Percentiles rank a stretch among this genome's conserved stretches.
phyloP scores from a whole-genome alignment of 2,329 filamentous ascomycete species.

The Botrytis porri region DNA sequence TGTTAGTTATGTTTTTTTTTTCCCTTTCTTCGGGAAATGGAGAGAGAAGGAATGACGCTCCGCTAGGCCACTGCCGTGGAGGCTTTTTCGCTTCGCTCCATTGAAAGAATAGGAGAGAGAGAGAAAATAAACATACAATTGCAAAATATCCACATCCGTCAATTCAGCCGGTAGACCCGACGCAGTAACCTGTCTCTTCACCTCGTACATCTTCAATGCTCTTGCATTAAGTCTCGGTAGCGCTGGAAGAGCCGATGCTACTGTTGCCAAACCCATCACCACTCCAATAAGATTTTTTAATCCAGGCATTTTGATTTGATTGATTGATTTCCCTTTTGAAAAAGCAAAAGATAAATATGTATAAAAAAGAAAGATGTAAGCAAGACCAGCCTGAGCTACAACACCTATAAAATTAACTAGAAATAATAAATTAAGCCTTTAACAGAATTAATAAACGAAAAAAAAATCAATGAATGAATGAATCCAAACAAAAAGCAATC shows the following conservation, averaged over 20 bases:
- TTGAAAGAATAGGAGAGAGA: too few species aligned
- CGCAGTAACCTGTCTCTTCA: constrained; percentile 33
- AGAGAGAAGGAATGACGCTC: neutral
- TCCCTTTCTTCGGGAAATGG: neutral
- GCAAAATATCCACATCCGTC: constrained; percentile 50
- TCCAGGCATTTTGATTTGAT: constrained; percentile 32
- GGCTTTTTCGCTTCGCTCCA: neutral
- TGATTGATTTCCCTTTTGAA: neutral
- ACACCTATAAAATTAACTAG: constrained; percentile 21
- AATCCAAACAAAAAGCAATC: constrained; percentile 36
- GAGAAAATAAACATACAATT: constrained; percentile 45
- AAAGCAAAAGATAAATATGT: neutral
- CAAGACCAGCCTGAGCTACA: constrained; percentile 38
- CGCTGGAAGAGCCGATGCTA: constrained; percentile 34
- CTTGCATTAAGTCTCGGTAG: constrained; percentile 32
- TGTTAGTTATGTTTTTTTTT: neutral
- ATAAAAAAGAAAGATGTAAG: constrained; percentile 22
- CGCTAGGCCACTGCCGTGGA: neutral
- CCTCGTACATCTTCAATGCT: constrained; percentile 31
- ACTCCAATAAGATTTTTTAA: constrained; percentile 35
- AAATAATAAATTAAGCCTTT: constrained; percentile 9
- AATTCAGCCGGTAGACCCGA: constrained; percentile 41
- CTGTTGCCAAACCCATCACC: constrained; percentile 30
- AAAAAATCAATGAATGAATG: constrained; percentile 23
- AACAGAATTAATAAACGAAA: constrained; percentile 19